Evolutionary conservation across 148 eudicot species (phyloP), one percentile per base, ranked within the genome.

Genomic region (Rhododendron griersonianum): DNA sequence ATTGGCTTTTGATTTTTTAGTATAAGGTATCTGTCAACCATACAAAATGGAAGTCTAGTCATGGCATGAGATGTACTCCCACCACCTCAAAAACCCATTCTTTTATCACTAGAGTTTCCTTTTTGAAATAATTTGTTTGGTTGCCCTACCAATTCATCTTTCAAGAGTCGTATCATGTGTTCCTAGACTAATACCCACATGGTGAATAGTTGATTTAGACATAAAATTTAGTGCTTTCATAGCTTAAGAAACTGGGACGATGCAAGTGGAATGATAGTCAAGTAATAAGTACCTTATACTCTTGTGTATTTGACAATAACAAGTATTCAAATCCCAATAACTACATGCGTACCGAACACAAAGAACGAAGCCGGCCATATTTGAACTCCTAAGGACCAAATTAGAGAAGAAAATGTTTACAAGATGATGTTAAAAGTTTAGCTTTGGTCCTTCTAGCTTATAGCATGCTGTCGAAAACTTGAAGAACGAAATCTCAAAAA

Each of bases 41-140:
- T 37, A 30, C 75, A 28, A 69, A 69, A 69, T 69, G 75, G 75
- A 69, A 11, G 75, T 28, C 75, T 69, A 28, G 75, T 69, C 75
- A 69, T 69, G 75, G 75, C 18, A 69, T 69, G 75, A 69, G 75
- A 69, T 28, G 39, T 69, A 69, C 75, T 30, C 75, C 75, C 75
- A 69, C 39, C 75, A 69, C 75, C 37, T 11, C 75, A 28, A 69
- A 28, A 69, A 13, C 75, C 75, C 18, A 30, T 69, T 69, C 18
- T 25, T 41, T 69, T 69, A 69, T 55, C 37, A 25, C 75, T 69
- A 25, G 37, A 13, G 75, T 69, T 69, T 4, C 75, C 75, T 69
- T 69, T 69, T 30, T 69, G 75, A 69, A 69, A 28, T 69, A 30
- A 69, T 69, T 69, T 69, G 75, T 69, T 69, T 25, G 75, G 5